phyloP scores from a whole-genome alignment of 371 early-diverging fungal species.

The Nosema bombycis region DNA sequence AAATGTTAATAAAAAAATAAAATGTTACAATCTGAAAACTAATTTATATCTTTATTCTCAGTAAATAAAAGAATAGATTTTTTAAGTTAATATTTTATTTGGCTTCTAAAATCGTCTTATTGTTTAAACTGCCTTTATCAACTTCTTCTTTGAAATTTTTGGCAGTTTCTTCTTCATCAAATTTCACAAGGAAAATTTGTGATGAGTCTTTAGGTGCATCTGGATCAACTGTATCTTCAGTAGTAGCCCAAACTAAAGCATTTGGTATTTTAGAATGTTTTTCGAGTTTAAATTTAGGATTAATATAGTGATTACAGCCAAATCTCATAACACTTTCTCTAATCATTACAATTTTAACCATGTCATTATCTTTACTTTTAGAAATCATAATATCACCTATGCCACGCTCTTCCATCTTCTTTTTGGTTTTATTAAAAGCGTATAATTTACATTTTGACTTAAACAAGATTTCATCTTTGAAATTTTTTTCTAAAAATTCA shows the following conservation, averaged over 20 bases:
- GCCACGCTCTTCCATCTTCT: conserved; percentile 53
- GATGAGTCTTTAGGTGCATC: conserved; percentile 23
- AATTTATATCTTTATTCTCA: neutral
- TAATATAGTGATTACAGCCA: conserved; percentile 60
- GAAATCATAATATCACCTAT: conserved; percentile 48
- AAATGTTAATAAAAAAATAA: neutral
- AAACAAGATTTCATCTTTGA: conserved; percentile 41
- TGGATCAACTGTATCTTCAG: conserved; percentile 51
- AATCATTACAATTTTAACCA: conserved; percentile 52
- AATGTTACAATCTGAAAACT: neutral
- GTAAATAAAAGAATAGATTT: too few species aligned
- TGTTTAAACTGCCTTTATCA: conserved; percentile 37
- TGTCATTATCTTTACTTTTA: conserved; percentile 12
- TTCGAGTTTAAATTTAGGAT: conserved; percentile 21
- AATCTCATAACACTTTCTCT: conserved; percentile 50
- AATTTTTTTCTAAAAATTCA: conserved; percentile 74
- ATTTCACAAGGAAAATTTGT: conserved; percentile 54
- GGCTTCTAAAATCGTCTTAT: conserved; percentile 33
- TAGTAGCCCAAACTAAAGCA: conserved; percentile 55
- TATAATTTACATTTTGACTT: conserved; percentile 48
- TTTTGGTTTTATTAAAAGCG: conserved; percentile 31
- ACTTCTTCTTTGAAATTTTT: conserved; percentile 50
- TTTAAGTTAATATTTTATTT: neutral
- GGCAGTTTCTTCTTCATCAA: conserved; percentile 41
- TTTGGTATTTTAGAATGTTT: conserved; percentile 24